Percentiles rank a stretch among this genome's conserved stretches.
phyloP scores from a whole-genome alignment of 2,329 filamentous ascomycete genomes.

The Colletotrichum cuscutae region DNA sequence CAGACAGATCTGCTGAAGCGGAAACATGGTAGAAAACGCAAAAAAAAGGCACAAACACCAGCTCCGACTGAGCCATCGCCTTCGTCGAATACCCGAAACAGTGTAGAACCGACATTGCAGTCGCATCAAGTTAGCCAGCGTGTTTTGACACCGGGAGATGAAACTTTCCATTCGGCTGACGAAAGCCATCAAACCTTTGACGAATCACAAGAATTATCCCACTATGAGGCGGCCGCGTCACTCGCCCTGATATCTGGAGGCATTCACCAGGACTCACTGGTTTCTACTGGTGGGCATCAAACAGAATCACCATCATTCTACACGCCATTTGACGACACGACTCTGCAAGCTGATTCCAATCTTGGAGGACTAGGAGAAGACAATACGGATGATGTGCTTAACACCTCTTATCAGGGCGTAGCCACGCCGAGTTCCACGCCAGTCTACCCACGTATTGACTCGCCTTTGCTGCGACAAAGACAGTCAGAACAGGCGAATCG shows the following conservation, averaged over 20 bases:
- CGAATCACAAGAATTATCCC: background rate
- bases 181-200: background rate
- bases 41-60: background rate
- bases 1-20: slow-evolving; percentile 15
- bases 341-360: background rate
- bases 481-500: background rate
- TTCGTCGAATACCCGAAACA: background rate
- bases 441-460: background rate
- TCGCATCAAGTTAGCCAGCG: background rate
- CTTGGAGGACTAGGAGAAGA: background rate
- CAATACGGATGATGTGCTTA: background rate
- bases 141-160: background rate
- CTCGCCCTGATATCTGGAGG: slow-evolving; percentile 9
- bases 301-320: background rate
- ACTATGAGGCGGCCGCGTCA: slow-evolving; percentile 12
- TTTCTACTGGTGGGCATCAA: background rate
- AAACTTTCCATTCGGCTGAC: background rate
- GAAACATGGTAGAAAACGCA: background rate
- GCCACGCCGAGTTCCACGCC: background rate
- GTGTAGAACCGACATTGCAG: background rate
- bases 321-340: background rate
- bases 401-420: background rate
- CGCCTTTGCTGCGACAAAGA: background rate
- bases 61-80: background rate
- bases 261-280: background rate